A percentile compares a stretch with the other conserved stretches of the same genome.
These are phyloP conservation scores for Amaranthus hypochondriacus DNA, from an alignment of 148 eudicot genomes.

Conservation along the genomic window DNA sequence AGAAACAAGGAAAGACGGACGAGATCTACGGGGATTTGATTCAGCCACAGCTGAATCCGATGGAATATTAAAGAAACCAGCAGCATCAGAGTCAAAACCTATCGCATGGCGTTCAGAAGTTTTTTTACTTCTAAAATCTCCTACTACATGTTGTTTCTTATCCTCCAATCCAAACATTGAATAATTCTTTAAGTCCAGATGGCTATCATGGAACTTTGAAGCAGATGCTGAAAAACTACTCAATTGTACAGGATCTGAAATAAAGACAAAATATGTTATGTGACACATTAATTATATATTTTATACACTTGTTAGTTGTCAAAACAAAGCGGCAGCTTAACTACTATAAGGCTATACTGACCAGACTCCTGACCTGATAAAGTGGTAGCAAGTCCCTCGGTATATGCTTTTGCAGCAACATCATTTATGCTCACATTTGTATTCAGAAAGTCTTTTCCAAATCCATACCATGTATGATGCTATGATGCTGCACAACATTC, in stretches of 20 bases:
- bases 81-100: constrained; percentile 32
- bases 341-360: constrained; percentile 17
- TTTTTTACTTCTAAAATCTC: constrained; percentile 29
- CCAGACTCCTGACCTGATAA: constrained; percentile 32
- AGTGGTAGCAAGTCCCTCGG: constrained; percentile 30
- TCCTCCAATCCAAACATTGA: constrained; percentile 32
- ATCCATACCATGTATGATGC: constrained; percentile 14
- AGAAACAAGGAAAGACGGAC: constrained; percentile 91
- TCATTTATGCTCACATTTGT: constrained; percentile 26
- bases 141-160: constrained; percentile 26
- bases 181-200: constrained; percentile 21
- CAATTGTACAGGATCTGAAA: constrained; percentile 36
- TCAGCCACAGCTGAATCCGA: constrained; percentile 39
- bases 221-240: constrained; percentile 16
- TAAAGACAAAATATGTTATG: constrained; percentile 5
- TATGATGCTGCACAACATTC: too few relatives aligned
- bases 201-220: constrained; percentile 31
- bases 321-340: background rate
- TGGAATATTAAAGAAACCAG: constrained; percentile 31
- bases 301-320: background rate
- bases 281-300: background rate
- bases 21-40: constrained; percentile 47
- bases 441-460: constrained; percentile 25
- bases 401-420: constrained; percentile 23
- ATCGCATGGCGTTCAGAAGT: constrained; percentile 37